phyloP scores from a whole-genome alignment of 192 early-diverging fungal genomes.

The Rhizoclosmatium globosum region DNA sequence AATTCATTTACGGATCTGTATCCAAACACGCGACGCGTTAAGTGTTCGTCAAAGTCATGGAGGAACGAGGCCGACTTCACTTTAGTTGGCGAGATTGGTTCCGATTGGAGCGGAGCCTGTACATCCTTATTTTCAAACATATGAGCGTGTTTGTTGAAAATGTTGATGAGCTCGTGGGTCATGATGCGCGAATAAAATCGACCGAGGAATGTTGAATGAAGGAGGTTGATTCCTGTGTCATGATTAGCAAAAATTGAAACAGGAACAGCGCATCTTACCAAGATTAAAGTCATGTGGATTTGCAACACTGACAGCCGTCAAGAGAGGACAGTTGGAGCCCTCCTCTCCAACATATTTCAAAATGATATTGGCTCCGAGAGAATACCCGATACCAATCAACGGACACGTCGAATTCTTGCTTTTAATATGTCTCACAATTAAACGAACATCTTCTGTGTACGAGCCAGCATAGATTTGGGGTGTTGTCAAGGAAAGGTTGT shows the following conservation, averaged over 20 bases:
- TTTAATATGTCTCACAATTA: constrained; percentile 64
- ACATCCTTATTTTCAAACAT: constrained; percentile 20
- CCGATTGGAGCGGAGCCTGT: constrained; percentile 53
- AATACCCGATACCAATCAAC: constrained; percentile 88
- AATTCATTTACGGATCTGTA: constrained; percentile 88
- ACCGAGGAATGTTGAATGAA: constrained; percentile 1
- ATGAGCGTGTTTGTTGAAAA: constrained; percentile 33
- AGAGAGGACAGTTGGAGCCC: constrained; percentile 75
- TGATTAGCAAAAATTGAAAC: constrained; percentile 92
- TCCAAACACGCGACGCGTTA: constrained; percentile 77
- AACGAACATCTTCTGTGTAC: constrained; percentile 81
- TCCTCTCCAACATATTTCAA: constrained; percentile 90
- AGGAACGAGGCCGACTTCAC: constrained; percentile 67
- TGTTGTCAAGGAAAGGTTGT: constrained; percentile 77
- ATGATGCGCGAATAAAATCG: constrained; percentile 17
- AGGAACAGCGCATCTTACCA: constrained; percentile 63
- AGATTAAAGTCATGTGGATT: constrained; percentile 87
- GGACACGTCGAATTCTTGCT: constrained; percentile 65
- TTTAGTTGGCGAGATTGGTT: constrained; percentile 56
- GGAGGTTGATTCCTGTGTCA: constrained; percentile 47
- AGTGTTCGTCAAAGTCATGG: constrained; percentile 84
- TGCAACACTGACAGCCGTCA: constrained; percentile 78
- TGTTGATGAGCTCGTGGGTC: constrained; percentile 38
- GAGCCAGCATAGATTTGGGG: constrained; percentile 84
- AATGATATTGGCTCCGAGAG: constrained; percentile 91